These are phyloP conservation scores for Colletotrichum orchidophilum DNA, from an alignment of 2,329 filamentous ascomycete genomes.

Conservation along the genomic window DNA sequence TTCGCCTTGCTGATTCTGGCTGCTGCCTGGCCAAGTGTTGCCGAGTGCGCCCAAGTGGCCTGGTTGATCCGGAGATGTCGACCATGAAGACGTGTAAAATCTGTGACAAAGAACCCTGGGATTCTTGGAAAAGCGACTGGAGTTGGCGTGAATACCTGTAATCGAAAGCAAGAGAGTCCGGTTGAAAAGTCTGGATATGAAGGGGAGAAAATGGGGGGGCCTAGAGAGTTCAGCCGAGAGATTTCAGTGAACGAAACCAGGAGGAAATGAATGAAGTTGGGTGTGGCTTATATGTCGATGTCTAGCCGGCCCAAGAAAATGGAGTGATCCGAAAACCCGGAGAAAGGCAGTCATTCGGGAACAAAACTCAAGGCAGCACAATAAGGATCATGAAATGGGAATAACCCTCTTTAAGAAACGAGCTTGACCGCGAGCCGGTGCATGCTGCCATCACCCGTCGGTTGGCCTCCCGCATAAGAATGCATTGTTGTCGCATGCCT, in stretches of 20 bases:
- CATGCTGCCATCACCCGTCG: too few relatives aligned
- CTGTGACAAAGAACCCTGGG: neutral
- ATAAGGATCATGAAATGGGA: too few relatives aligned
- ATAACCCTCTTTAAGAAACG: too few relatives aligned
- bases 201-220: neutral
- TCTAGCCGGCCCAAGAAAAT: neutral
- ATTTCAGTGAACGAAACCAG: neutral
- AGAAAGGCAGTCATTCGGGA: neutral
- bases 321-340: neutral
- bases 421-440: too few relatives aligned
- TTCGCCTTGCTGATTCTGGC: neutral
- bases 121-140: neutral
- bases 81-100: neutral
- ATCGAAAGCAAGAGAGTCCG: neutral
- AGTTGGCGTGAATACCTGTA: neutral
- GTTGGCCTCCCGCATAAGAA: too few relatives aligned
- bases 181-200: neutral
- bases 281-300: neutral
- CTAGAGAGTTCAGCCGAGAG: too few relatives aligned
- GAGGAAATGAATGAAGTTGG: neutral
- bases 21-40: neutral
- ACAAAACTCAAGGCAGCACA: neutral
- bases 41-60: neutral
- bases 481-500: too few relatives aligned
- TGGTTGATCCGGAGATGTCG: neutral